Evolutionary conservation across 1,284 basidiomycete genomes (phyloP).

Genomic region (Pholiota adiposa): DNA sequence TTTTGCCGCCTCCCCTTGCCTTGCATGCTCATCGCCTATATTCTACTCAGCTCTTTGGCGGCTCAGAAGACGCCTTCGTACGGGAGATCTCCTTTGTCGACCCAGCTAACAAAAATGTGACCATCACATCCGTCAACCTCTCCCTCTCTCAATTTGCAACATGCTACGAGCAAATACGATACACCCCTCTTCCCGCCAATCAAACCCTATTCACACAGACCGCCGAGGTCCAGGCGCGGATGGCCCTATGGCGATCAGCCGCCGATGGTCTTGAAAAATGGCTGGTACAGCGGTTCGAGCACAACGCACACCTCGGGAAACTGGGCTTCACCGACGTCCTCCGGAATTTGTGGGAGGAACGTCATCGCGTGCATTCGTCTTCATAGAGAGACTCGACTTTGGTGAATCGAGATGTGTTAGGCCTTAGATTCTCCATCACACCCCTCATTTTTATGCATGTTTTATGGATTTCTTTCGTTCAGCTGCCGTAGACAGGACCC

Average conservation of each 20-base stretch:
- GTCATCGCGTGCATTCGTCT: slow-evolving; percentile 32
- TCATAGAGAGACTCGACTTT: not conserved
- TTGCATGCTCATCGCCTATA: slow-evolving; percentile 6
- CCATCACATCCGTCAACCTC: slow-evolving; percentile 89
- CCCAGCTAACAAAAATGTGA: slow-evolving; percentile 76
- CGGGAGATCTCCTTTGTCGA: slow-evolving; percentile 93
- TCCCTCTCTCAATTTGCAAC: slow-evolving; percentile 89
- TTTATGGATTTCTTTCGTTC: slow-evolving; percentile 5
- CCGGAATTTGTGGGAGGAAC: slow-evolving; percentile 70
- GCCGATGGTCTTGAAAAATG: slow-evolving; percentile 83
- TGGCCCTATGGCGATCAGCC: slow-evolving; percentile 77
- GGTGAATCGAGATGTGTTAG: not conserved
- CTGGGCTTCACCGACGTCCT: slow-evolving; percentile 88
- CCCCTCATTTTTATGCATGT: slow-evolving; percentile 7
- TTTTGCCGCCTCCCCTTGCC: not conserved
- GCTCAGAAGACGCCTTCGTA: slow-evolving; percentile 91
- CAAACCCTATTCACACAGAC: slow-evolving; percentile 78
- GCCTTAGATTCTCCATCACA: slow-evolving; percentile 1
- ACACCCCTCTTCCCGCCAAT: slow-evolving; percentile 66
- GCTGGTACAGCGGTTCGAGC: slow-evolving; percentile 84
- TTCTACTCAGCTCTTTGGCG: slow-evolving; percentile 73
- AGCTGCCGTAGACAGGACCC: slow-evolving; percentile 16
- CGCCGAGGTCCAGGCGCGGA: slow-evolving; percentile 83
- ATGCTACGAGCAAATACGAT: slow-evolving; percentile 89
- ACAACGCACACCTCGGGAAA: slow-evolving; percentile 87